Evolutionary conservation across 2,329 filamentous ascomycete genomes (phyloP), one percentile per base, ranked within the genome.

Genomic region (Dendrostoma leiphaemia): DNA sequence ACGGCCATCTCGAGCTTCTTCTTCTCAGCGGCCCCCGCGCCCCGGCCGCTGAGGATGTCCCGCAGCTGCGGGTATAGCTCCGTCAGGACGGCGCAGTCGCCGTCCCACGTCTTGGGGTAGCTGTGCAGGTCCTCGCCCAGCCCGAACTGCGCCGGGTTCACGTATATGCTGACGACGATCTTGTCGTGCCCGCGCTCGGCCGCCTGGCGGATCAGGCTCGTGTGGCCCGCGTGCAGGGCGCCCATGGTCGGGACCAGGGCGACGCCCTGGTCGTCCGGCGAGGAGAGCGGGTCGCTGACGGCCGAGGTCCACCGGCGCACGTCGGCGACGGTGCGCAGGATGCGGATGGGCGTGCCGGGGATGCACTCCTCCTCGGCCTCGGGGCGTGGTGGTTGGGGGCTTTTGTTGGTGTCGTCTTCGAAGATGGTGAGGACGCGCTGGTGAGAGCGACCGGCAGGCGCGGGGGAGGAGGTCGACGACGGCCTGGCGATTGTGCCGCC

Each of bases 231-330:
- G 71, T 99, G 94, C n/a, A 99, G 81, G 47, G 94, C 94, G 59
- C 94, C 94, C 94, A 99, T 97, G 29, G 94, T 99, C 1, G 94
- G 94, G 32, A 99, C 91, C 26, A 99, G 84, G 56, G 89, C 91
- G 54, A 99, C 85, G 41, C 87, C 83, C 63, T 87, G 82, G 64
- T 85, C 79, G 56, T 84, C 72, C 32, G 84, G 73, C 57, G 91
- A 83, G 37, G 84, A 80, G 21, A 76, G 79, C 32, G 91, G 85
- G 77, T 87, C 88, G 63, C 79, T 71, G 35, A 90, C 89, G 48
- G 96, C 76, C 10, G 83, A 77, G 13, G 46, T 84, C 75, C 87
- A 88, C 62, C 78, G 69, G 29, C 90, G 88, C 41, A 96, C 76
- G 10, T 83, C 76, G 21, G 85, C 74, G 56, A 94, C 85, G 69